These are phyloP conservation scores for Candida awuae DNA, from an alignment of 805 yeast genomes.

Conservation along the genomic window DNA sequence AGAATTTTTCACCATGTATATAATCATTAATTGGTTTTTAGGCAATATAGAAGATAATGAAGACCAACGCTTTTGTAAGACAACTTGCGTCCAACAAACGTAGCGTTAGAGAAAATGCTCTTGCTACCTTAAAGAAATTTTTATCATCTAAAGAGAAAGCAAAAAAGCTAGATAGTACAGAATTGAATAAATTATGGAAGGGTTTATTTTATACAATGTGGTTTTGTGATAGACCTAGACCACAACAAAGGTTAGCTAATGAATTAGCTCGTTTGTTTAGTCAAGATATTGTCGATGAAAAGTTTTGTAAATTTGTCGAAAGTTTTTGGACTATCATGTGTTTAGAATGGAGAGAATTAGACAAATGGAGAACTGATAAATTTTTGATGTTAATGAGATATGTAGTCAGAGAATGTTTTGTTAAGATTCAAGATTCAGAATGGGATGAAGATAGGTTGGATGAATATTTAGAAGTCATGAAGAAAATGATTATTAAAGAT, in stretches of 20 bases:
- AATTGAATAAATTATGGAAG: conserved; percentile 84
- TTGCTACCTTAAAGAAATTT: conserved; percentile 54
- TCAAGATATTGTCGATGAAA: conserved; percentile 33
- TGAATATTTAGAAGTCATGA: conserved; percentile 34
- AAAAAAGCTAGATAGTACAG: conserved; percentile 38
- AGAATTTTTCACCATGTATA: too few relatives aligned
- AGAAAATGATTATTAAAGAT: conserved; percentile 38
- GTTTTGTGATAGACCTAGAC: conserved; percentile 89
- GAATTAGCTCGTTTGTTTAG: conserved; percentile 53
- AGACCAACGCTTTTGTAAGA: conserved; percentile 56
- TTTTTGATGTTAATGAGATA: conserved; percentile 75
- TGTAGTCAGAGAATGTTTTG: conserved; percentile 57
- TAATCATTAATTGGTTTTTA: too few relatives aligned
- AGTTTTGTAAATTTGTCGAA: conserved; percentile 45
- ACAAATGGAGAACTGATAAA: conserved; percentile 83
- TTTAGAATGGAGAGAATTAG: conserved; percentile 79
- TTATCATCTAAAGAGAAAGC: conserved; percentile 39
- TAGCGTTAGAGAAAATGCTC: conserved; percentile 64
- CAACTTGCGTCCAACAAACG: conserved; percentile 79
- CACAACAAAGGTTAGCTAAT: conserved; percentile 79
- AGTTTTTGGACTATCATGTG: conserved; percentile 78
- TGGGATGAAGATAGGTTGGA: conserved; percentile 49
- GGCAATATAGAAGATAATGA: conserved; percentile 9
- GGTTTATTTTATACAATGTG: conserved; percentile 95
- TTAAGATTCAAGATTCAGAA: conserved; percentile 40